These are phyloP conservation scores for Colletotrichum siamense DNA, from an alignment of 2,329 filamentous ascomycete genomes.

Conservation along the genomic window DNA sequence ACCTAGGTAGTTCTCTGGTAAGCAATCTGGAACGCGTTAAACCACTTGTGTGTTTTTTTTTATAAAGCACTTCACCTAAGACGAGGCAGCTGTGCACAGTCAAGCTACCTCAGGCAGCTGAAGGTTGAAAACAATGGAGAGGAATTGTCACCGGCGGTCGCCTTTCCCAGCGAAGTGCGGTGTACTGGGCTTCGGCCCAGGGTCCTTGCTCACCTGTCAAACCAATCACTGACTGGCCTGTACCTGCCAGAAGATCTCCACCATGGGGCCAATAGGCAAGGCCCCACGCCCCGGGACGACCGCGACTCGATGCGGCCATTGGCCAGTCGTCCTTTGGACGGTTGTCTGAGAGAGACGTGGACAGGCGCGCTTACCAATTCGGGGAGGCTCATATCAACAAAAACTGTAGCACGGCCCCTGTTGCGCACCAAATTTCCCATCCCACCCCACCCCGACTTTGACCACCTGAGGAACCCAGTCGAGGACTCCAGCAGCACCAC, in stretches of 20 bases:
- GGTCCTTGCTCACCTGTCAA: neutral
- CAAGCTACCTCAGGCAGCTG: neutral
- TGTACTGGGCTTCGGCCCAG: neutral
- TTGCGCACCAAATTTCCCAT: constrained; percentile 22
- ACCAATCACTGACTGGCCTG: neutral
- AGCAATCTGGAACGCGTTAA: neutral
- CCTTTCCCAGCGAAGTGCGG: constrained; percentile 12
- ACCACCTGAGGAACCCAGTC: constrained; percentile 16
- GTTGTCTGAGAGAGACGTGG: neutral
- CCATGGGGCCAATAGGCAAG: constrained; percentile 2
- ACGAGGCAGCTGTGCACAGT: neutral
- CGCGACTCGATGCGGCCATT: neutral
- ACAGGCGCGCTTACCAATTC: constrained; percentile 25
- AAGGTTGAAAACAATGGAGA: neutral
- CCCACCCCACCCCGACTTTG: constrained; percentile 6
- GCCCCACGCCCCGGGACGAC: neutral
- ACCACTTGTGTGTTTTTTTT: neutral
- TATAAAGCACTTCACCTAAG: neutral
- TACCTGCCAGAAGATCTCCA: constrained; percentile 4
- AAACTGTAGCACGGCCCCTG: constrained; percentile 20
- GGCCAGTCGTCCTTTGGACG: neutral
- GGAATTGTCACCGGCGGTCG: constrained; percentile 2
- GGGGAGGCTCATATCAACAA: constrained; percentile 24
- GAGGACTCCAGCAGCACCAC: neutral
- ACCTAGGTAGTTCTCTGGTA: neutral